Evolutionary conservation across 2,329 filamentous ascomycete species (phyloP).

Genomic region (Ascocoryne sarcoides): DNA sequence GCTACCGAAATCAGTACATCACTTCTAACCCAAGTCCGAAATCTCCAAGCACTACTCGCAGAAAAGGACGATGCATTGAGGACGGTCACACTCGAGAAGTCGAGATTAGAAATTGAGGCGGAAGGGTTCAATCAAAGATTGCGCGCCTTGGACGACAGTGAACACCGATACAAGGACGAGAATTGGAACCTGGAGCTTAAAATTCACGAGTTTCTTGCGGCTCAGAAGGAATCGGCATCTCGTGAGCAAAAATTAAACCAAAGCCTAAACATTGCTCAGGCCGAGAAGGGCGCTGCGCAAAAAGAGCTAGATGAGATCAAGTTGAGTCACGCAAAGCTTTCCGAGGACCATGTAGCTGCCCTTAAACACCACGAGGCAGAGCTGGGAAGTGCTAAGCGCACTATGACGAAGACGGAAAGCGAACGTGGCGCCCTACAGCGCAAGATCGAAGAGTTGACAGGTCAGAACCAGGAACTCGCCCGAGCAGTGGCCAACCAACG

Average conservation of each 20-base stretch:
- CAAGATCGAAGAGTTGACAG: slow-evolving; percentile 79
- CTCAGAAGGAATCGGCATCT: slow-evolving; percentile 67
- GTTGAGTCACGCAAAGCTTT: slow-evolving; percentile 65
- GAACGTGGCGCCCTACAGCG: slow-evolving; percentile 72
- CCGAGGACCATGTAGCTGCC: slow-evolving; percentile 68
- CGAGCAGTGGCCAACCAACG: slow-evolving; percentile 70
- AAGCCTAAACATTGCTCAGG: slow-evolving; percentile 56
- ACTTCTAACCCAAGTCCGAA: slow-evolving; percentile 85
- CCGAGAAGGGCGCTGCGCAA: slow-evolving; percentile 70
- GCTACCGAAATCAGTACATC: slow-evolving; percentile 97
- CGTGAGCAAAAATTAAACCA: slow-evolving; percentile 76
- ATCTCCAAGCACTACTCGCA: slow-evolving; percentile 73
- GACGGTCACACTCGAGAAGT: slow-evolving; percentile 63
- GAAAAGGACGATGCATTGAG: slow-evolving; percentile 85
- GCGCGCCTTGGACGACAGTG: slow-evolving; percentile 80
- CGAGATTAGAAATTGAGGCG: slow-evolving; percentile 71
- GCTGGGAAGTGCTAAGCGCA: slow-evolving; percentile 73
- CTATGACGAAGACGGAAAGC: slow-evolving; percentile 65
- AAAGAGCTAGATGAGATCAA: slow-evolving; percentile 88
- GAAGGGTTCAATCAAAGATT: slow-evolving; percentile 73
- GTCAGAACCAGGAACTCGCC: slow-evolving; percentile 86
- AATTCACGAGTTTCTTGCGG: slow-evolving; percentile 70
- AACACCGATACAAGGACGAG: slow-evolving; percentile 94
- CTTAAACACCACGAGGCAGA: slow-evolving; percentile 86
- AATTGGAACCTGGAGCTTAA: slow-evolving; percentile 97